Evolutionary conservation across 1,139 yeast species (phyloP), one percentile per base, ranked within the genome.

Genomic region (Wickerhamiella pararugosa): DNA sequence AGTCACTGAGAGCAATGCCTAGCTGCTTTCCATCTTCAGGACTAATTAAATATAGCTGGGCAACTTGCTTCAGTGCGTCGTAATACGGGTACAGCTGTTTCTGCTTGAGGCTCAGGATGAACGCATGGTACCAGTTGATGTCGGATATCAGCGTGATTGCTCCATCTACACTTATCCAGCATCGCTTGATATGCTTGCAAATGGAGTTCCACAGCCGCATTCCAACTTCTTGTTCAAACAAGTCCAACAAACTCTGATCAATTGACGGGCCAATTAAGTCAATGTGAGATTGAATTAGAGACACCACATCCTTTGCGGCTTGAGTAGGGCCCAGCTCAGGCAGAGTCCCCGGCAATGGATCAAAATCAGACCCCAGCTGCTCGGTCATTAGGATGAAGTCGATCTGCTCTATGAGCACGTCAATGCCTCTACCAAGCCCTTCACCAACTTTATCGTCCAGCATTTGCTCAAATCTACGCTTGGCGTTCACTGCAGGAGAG

Each of bases 141-240:
- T 65, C 70, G 5, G 64, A 51, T 26, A 63, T 59, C 43, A 90
- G 68, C 41, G 74, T 76, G 29, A 87, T 72, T 0, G 96, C 94
- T 1, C 98, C 98, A 7, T 71, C 70, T 2, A 77, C 78, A 2
- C 93, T 81, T 3, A 90, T 73, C 1, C 76, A 71, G 49, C 75
- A 71, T 37, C 79, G 70, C 49, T 77, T 76, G 41, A 90, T 66
- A 45, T 79, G 73, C 56, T 83, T 84, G 33, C 84, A 83, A 34
- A 90, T 65, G 1, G 78, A 67, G 36, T 74, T 78, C 55, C 84
- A 86, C 49, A 90, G 79, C 39, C 98, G 60, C 55, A 84, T 84
- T 0, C 94, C 95, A 33, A 90, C 76, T 56, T 90, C 98, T 56
- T 86, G 94, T 53, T 87, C 93, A 56, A 86, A 90, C 0, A 90